Conservation (phyloP, 2,329 filamentous ascomycete species). For the Xylariaceae sp. region DNA sequence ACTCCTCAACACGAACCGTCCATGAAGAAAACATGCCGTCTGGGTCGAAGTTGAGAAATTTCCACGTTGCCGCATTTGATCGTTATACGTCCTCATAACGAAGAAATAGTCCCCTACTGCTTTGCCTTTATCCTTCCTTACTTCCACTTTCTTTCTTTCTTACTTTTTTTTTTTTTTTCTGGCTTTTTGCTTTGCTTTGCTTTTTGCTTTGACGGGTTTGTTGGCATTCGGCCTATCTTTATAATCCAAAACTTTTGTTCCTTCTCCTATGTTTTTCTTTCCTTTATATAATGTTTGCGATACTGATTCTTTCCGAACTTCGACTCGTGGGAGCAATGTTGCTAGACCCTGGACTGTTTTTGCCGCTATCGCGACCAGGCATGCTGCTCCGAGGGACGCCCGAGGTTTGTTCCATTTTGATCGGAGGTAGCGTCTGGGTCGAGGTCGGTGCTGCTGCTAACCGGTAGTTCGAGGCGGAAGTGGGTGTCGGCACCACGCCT, state of each 20-base stretch:
- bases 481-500: constrained; percentile 31
- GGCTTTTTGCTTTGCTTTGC: background rate
- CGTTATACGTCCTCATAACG: constrained; percentile 20
- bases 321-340: constrained; percentile 29
- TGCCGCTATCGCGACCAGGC: constrained; percentile 23
- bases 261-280: background rate
- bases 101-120: constrained; percentile 1
- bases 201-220: background rate
- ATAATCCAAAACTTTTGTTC: background rate
- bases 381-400: constrained; percentile 22
- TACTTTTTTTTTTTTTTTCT: background rate
- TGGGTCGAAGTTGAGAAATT: constrained; percentile 4
- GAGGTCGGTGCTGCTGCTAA: constrained; percentile 15
- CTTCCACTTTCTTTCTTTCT: background rate
- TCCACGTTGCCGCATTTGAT: constrained; percentile 17
- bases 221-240: constrained; percentile 12
- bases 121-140: background rate
- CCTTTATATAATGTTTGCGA: constrained; percentile 40
- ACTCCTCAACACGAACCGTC: constrained; percentile 8
- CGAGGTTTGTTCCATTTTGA: constrained; percentile 30
- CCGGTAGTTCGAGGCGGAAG: constrained; percentile 26
- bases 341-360: constrained; percentile 32
- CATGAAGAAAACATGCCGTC: constrained; percentile 9
- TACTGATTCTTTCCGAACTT: constrained; percentile 41
- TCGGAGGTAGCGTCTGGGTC: constrained; percentile 30